Evolutionary conservation across 1,284 basidiomycete genomes (phyloP).

Genomic region (Naganishia liquefaciens): DNA sequence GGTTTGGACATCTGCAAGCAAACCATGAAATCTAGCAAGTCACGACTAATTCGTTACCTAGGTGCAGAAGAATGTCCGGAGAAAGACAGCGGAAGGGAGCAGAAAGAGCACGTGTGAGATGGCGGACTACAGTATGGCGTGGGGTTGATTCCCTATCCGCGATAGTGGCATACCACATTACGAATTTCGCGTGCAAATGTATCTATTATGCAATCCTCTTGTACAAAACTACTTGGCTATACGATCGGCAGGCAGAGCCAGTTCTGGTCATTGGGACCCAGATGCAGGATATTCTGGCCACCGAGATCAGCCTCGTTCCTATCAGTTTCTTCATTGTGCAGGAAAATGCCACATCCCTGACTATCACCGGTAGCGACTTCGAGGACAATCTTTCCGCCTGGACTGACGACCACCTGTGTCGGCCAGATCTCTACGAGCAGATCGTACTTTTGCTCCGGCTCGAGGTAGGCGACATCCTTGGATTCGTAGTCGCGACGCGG

Average conservation of each 20-base stretch:
- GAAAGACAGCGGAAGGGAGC: conserved; percentile 8
- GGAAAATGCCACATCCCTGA: conserved; percentile 41
- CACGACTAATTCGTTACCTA: background rate
- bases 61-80: conserved; percentile 13
- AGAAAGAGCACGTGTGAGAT: conserved; percentile 4
- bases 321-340: conserved; percentile 34
- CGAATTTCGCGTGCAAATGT: background rate
- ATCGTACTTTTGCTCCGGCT: conserved; percentile 38
- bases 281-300: conserved; percentile 30
- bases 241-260: conserved; percentile 35
- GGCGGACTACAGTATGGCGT: too few relatives aligned
- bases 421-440: conserved; percentile 49
- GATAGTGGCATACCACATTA: background rate
- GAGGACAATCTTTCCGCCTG: conserved; percentile 41
- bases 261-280: conserved; percentile 24
- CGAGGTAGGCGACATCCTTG: conserved; percentile 40
- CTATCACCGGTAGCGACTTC: conserved; percentile 38
- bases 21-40: background rate
- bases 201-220: background rate
- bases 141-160: background rate
- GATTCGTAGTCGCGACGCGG: conserved; percentile 44
- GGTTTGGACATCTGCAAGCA: conserved; percentile 1
- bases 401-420: conserved; percentile 43
- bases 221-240: background rate
- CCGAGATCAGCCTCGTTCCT: conserved; percentile 27